Conservation (phyloP, 2,329 filamentous ascomycete genomes). For the Monosporascus sp. region DNA sequence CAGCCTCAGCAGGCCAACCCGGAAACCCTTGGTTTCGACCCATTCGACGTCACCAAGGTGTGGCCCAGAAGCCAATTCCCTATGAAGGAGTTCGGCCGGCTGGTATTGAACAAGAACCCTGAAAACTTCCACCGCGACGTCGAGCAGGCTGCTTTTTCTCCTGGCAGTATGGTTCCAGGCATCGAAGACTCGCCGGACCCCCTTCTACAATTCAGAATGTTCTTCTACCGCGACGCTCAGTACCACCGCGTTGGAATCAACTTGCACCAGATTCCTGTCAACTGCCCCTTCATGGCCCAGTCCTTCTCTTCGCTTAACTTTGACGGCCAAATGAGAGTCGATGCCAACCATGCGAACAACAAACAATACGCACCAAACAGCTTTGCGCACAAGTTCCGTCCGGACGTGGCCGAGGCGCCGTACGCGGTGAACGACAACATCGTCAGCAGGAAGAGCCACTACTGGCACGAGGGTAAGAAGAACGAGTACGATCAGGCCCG, state of each 20-base stretch:
- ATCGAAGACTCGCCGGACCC: constrained; percentile 44
- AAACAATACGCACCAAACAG: constrained; percentile 48
- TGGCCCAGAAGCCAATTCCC: constrained; percentile 45
- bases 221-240: constrained; percentile 46
- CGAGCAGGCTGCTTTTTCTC: constrained; percentile 47
- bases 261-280: constrained; percentile 42
- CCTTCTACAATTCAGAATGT: constrained; percentile 43
- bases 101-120: constrained; percentile 49
- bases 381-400: constrained; percentile 46
- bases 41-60: constrained; percentile 49
- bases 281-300: constrained; percentile 36
- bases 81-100: constrained; percentile 42
- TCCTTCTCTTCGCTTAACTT: constrained; percentile 42
- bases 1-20: constrained; percentile 49
- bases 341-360: constrained; percentile 42
- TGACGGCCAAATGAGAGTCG: constrained; percentile 42
- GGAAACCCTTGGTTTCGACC: constrained; percentile 45
- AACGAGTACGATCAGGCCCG: constrained; percentile 47
- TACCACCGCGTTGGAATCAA: constrained; percentile 49
- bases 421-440: constrained; percentile 45
- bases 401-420: constrained; percentile 44
- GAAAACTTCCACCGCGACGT: constrained; percentile 47
- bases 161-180: constrained; percentile 45
- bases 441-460: constrained; percentile 47
- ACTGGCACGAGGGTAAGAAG: constrained; percentile 48